Evolutionary conservation across 2,329 filamentous ascomycete species (phyloP), one percentile per base, ranked within the genome.

Genomic region (Talaromyces sp.): DNA sequence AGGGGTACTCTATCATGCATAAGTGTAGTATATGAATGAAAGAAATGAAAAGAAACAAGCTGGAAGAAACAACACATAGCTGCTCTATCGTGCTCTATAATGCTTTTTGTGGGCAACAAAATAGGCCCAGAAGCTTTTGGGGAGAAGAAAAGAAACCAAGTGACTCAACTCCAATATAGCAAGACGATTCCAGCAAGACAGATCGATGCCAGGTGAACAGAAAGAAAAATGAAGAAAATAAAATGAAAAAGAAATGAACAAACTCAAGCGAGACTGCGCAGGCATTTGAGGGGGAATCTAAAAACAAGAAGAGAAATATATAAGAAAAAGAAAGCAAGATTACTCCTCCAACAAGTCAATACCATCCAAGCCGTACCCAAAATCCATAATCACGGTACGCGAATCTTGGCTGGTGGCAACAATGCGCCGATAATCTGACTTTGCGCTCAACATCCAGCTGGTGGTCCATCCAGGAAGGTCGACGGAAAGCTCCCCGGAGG

Each of bases 361-460:
- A 31, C 81, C 82, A 62, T 81, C 74, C 58, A 85, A 75, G 19
- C 80, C 78, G 68, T 83, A 84, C 17, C 86, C 95, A 78, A 98
- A 99, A 77, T 99, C 95, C 82, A 98, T 88, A 62, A 99, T 89
- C 61, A 98, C 78, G 56, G 96, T 92, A 71, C 96, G 89, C 35
- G 93, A 90, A 70, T 97, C 93, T 75, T 99, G 95, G 55, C 93
- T 95, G 0, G 93, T 96, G 68, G 91, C 95, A 64, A 99, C 90
- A 64, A 99, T 95, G 63, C 95, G 86, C 62, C 93, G 84, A 75
- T 98, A 98, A 72, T 99, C 93, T 64, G 90, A 93, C 82, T 97
- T 97, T 56, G 95, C 95, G 65, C 91, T 93, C 62, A 99, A 79
- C 70, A 99, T 96, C 95, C 95, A 99, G 76, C 91, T 96, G 11